These are phyloP conservation scores for Kingdonia uniflora DNA, from an alignment of 164 flowering plant genomes.

Conservation along the genomic window DNA sequence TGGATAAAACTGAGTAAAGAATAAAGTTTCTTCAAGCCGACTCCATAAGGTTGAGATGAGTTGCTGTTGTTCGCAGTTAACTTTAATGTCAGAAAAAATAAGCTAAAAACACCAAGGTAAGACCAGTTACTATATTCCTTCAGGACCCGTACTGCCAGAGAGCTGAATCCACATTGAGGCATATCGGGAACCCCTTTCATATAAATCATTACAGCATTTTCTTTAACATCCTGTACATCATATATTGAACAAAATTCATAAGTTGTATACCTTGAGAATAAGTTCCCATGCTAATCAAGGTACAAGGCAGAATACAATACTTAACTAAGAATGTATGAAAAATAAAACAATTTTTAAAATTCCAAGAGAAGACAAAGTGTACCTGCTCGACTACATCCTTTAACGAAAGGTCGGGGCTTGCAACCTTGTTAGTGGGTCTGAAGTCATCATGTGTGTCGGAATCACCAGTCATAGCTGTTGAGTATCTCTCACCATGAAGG, in stretches of 20 bases:
- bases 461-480: slow-evolving; percentile 45
- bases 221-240: slow-evolving; percentile 63
- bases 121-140: slow-evolving; percentile 59
- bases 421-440: slow-evolving; percentile 53
- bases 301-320: slow-evolving; percentile 3
- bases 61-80: no score
- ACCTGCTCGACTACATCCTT: slow-evolving; percentile 79
- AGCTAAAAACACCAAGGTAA: not conserved
- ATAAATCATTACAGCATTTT: slow-evolving; percentile 81
- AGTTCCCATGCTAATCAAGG: not conserved
- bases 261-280: not conserved
- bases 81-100: not conserved
- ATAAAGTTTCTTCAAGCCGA: no score
- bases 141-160: slow-evolving; percentile 77
- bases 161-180: slow-evolving; percentile 89
- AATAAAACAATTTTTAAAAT: not conserved
- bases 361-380: not conserved
- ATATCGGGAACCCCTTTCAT: slow-evolving; percentile 88
- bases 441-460: slow-evolving; percentile 90
- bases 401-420: slow-evolving; percentile 31
- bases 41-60: no score
- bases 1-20: no score
- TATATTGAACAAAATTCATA: not conserved
- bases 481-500: slow-evolving; percentile 30
- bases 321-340: not conserved